phyloP scores from a whole-genome alignment of 2,329 filamentous ascomycete species.

The Rhynchosporium secalis region DNA sequence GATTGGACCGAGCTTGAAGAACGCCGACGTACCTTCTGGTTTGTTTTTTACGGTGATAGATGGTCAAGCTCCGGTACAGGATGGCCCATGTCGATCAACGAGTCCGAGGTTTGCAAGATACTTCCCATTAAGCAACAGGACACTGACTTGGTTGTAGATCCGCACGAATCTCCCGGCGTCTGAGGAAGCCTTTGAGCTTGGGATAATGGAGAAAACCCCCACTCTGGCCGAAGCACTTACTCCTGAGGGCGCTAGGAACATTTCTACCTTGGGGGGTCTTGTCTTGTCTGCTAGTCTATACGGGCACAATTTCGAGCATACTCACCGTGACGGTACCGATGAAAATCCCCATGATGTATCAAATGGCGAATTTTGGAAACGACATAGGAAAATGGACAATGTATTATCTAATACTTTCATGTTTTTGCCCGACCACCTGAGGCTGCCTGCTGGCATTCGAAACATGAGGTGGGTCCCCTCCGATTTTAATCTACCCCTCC shows the following conservation, averaged over 20 bases:
- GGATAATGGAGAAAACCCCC: constrained; percentile 61
- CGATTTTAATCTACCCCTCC: no score
- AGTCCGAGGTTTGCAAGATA: constrained; percentile 55
- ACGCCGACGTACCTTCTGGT: constrained; percentile 83
- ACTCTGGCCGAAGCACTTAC: constrained; percentile 64
- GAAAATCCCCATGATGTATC: constrained; percentile 74
- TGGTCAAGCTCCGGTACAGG: constrained; percentile 72
- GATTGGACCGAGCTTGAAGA: constrained; percentile 85
- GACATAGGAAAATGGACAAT: constrained; percentile 81
- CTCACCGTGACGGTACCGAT: constrained; percentile 68
- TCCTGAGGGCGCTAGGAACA: constrained; percentile 50
- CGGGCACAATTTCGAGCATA: constrained; percentile 76
- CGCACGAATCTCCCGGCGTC: constrained; percentile 77
- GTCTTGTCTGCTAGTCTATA: constrained; percentile 76
- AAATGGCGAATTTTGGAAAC: constrained; percentile 79
- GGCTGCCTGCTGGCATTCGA: constrained; percentile 66
- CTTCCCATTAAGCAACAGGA: not conserved
- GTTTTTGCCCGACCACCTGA: constrained; percentile 72
- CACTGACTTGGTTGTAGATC: constrained; percentile 29
- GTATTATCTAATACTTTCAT: constrained; percentile 76
- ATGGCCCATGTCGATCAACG: constrained; percentile 81
- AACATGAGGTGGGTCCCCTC: constrained; percentile 51
- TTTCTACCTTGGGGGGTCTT: constrained; percentile 72
- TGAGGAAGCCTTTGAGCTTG: constrained; percentile 72
- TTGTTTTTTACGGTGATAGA: constrained; percentile 76